Base-by-base conservation (phyloP, 352 stramenopile genomes). In the Globisporangium cystogenes region DNA sequence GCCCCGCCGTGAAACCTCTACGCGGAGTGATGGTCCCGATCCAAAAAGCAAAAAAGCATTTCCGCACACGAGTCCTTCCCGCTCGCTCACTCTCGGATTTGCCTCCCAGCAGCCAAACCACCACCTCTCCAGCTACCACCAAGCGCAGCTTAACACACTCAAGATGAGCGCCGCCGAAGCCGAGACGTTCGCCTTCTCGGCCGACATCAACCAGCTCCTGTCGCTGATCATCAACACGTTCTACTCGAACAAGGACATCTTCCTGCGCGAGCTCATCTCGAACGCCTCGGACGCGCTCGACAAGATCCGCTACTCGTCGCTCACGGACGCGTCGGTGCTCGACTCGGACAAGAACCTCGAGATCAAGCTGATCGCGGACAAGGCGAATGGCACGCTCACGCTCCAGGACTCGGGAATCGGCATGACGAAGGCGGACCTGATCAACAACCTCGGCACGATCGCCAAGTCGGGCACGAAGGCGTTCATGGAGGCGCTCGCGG, bases 181-280 rank as follows among this genome's bases (percentile, higher is more conserved):
- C 39, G 97, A 99, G 89, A 99, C 93, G 59, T 99, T 99, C 69
- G 97, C 96, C 66, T 99, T 99, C 84, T 98, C 89, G 57, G 97
- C 97, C 59, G 97, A 99, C 74, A 99, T 99, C 87, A 99, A 99
- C 83, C 97, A 99, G 85, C 87, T 99, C 51, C 77, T 99, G 73
- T 98, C 89, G 64, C 74, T 99, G 66, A 99, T 97, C 74, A 96
- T 96, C 66, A 96, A 96, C 83, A 98, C 96, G 60, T 99, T 99
- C 76, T 99, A 99, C 93, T 99, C 93, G 62, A 99, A 99, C 96
- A 99, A 99, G 90, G 97, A 99, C 64, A 98, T 99, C 60, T 99
- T 99, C 78, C 64, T 97, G 35, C 91, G 96, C 64, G 95, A 98
- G 70, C 70, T 98, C 44, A 98, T 98, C 72, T 98, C 90, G 54